Evolutionary conservation across 2,329 filamentous ascomycete species (phyloP), one percentile per base, ranked within the genome.

Genomic region (Fusarium heterosporum): DNA sequence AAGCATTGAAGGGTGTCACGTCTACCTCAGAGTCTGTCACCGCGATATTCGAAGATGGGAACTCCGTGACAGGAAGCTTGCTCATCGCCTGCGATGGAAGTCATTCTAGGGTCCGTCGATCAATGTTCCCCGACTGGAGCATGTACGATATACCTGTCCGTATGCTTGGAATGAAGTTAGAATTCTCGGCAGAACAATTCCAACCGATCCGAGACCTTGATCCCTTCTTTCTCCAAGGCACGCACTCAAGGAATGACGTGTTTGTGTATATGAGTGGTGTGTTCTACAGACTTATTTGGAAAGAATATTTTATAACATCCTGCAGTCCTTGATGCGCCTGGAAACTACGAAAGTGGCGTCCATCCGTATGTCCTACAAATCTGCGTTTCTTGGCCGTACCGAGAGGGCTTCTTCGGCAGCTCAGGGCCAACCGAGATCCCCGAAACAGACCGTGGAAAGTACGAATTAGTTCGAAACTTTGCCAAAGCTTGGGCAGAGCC

Each of bases 201-300:
- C 72, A 74, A 2, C 78, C 79, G 0, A 76, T 86, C 4, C 76
- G 77, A 8, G 75, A 75, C 2, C 78, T 87, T 1, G 85, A 88
- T 52, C 82, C 85, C 0, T 85, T 82, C 40, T 85, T 87, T 48
- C 78, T 87, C 19, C 85, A 87, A 49, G 85, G 85, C 0, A 80
- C 81, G 1, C 80, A 86, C 36, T 84, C 85, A 0, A 73, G 78
- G 26, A 83, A 84, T 6, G 79, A 84, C 40, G 79, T 80, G 0
- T 88, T 83, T 69, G 71, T 85, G 17, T 88, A 83, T 68, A 82
- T 86, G 56, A 85, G 83, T 50, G 75, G 83, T 84, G 66, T 57
- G 80, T 71, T 8, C 1, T 8, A 28, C 3, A 2, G 6, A 10
- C 4, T 4, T 0, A 1, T 6, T 16, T n/a, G n/a, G 1, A 11